Evolutionary conservation across 1,284 basidiomycete species (phyloP), one percentile per base, ranked within the genome.

Genomic region (Melampsora abietis-canadensis): DNA sequence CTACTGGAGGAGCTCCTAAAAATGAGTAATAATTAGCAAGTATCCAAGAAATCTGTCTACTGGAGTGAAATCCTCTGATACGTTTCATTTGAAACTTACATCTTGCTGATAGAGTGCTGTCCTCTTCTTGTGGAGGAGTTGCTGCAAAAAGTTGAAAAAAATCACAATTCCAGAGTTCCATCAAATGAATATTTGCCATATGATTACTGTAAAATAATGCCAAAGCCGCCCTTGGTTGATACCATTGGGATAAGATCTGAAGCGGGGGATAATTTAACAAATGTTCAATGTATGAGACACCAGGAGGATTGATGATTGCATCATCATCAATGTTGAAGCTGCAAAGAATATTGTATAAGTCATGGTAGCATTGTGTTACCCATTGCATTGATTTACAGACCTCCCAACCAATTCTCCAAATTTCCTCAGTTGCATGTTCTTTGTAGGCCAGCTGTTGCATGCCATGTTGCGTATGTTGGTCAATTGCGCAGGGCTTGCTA

Each of bases 331-430:
- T 12, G 5, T 40, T 40, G 1, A 40, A 40, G 37, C 10, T 40
- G 4, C 1, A 10, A 5, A 40, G 10, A 40, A 12, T 40, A 40
- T 40, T 10, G 10, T 7, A 61, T 4, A 64, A 64, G 2, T 6
- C 2, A 6, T 21, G 1, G 37, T 64, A 46, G 8, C 17, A 19
- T 0, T 17, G 2, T 8, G n/a, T 44, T 1, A 37, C 62, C 62
- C 62, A 64, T 30, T 37, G 4, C 37, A 44, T 44, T 8, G 34
- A 15, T n/a, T 19, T 7, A 17, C 62, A 10, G 17, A 27, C 30
- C 30, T 64, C 61, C 62, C 62, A 64, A 1, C 37, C 62, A 46
- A 64, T 40, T 6, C 62, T n/a, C 2, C 62, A 37, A 15, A 46
- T 40, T 21, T 64, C 62, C 30, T 64, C 62, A 64, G 21, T 40